Base-by-base conservation (phyloP, 148 eudicot species). In the Fallopia convolvulus region DNA sequence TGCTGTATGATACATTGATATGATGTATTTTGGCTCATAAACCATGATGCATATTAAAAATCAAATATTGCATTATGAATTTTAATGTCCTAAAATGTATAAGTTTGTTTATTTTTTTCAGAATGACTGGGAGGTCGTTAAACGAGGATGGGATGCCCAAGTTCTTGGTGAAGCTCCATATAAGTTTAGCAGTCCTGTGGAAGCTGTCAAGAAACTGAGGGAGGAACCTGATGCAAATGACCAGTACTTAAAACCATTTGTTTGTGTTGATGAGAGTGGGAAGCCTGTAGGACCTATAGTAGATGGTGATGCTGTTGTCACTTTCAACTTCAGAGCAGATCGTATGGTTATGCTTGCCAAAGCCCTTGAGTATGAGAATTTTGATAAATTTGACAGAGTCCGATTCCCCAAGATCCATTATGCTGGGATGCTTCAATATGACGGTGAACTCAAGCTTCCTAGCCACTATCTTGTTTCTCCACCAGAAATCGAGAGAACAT, bases 121-220 rank as follows among this genome's bases (percentile, higher is more conserved):
- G 98, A 94, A 94, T 76, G 98, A 94, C 71, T 94, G 98, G 98
- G 84, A 80, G 53, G 97, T 94, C 75, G 93, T 94, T 48, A 94
- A 94, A 80, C 88, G 98, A 55, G 98, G 98, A 42, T 94, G 98
- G 98, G 97, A 94, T 78, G 97, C 98, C 48, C 98, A 94, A 79
- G 98, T 94, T 72, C 96, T 94, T 78, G 98, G 98, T 74, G 97
- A 94, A 89, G 96, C 98, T 73, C 98, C 93, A 23, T 77, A 94
- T 83, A 89, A 94, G 80, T 94, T 94, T 63, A 92, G 42, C 73
- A 84, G 60, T 80, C 86, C 96, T 44, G 49, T 90, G 63, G 96
- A 94, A 78, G 98, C 97, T 56, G 87, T 94, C 76, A 94, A 92
- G 86, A 94, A 55, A 49, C 75, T 94, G 83, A 87, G 98, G 83